Evolutionary conservation across 306 rosid genomes (phyloP), one percentile per base, ranked within the genome.

Genomic region (Cicer bijugum): DNA sequence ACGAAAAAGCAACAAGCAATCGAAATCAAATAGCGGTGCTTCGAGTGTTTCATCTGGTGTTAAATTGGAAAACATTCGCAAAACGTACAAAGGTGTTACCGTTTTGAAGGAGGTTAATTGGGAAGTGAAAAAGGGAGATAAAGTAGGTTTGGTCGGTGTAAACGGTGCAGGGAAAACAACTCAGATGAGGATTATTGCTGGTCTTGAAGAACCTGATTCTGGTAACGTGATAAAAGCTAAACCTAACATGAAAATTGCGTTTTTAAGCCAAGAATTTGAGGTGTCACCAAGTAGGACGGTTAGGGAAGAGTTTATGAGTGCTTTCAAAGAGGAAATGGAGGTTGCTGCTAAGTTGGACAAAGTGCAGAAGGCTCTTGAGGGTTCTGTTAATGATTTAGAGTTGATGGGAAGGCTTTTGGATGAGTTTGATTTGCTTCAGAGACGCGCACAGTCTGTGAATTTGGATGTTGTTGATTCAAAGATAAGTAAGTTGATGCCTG

Each of bases 131-230:
- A 94, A 83, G 39, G 98, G 98, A 0, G 96, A 91, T 65, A 94
- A 94, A 69, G 97, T 91, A 52, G 98, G 98, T 19, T 61, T 94
- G 71, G 98, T 94, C 1, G 98, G 98, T 11, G 97, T 94, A 1
- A 94, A 94, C 50, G 96, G 98, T 7, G 97, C 98, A 4, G 98
- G 98, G 28, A 91, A 94, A 59, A 94, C 98, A 7, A 94, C 98
- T 8, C 97, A 91, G 81, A 89, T 94, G 97, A 83, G 97, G 68
- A 89, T 91, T 35, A 88, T 91, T 48, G 91, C 98, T 4, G 97
- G 97, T 38, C 64, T 86, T 16, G 98, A 94, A 58, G 96, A 94
- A 45, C 89, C 98, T 0, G 98, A 94, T 81, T 82, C 89, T 0
- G 96, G 98, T 37, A 89, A 83, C 76, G 97, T 91, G 45, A 78